phyloP scores from a whole-genome alignment of 2,329 filamentous ascomycete species.

The Aspergillus ustus region DNA sequence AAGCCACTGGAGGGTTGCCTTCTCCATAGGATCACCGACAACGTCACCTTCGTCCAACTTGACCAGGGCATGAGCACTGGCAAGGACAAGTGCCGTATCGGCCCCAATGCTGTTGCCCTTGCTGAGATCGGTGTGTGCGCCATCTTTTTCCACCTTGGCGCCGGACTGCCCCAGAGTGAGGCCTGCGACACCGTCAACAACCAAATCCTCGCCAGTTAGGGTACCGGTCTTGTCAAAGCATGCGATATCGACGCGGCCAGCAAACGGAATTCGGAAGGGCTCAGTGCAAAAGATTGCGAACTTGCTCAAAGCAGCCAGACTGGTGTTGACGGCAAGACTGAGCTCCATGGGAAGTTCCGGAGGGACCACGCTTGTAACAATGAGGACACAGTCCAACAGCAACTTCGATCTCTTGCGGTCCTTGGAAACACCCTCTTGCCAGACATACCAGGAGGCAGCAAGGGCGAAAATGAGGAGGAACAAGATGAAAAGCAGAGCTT shows the following conservation, averaged over 20 bases:
- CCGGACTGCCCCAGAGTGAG: conserved; percentile 73
- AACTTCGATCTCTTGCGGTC: conserved; percentile 98
- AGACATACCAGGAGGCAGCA: conserved; percentile 98
- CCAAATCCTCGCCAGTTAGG: conserved; percentile 91
- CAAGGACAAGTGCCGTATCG: conserved; percentile 89
- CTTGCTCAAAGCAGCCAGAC: conserved; percentile 89
- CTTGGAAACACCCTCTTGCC: conserved; percentile 91
- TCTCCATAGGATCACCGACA: conserved; percentile 98
- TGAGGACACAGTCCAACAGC: conserved; percentile 93
- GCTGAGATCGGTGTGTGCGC: conserved; percentile 79
- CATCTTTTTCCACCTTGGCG: conserved; percentile 73
- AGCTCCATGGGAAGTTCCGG: conserved; percentile 98
- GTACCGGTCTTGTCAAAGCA: conserved; percentile 99
- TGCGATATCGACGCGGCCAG: conserved; percentile 90
- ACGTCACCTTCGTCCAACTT: conserved; percentile 96
- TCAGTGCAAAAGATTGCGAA: conserved; percentile 98
- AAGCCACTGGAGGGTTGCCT: conserved; percentile 85
- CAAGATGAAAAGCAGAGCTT: conserved; percentile 95
- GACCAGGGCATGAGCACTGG: conserved; percentile 92
- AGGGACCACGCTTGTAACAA: conserved; percentile 97
- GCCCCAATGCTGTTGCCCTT: conserved; percentile 71
- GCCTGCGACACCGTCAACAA: conserved; percentile 95
- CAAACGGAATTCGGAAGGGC: conserved; percentile 96
- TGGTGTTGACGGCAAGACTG: conserved; percentile 95
- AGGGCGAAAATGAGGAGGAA: conserved; percentile 96